Conservation (phyloP, 2,329 filamentous ascomycete species). For the Sclerotinia sclerotiorum region DNA sequence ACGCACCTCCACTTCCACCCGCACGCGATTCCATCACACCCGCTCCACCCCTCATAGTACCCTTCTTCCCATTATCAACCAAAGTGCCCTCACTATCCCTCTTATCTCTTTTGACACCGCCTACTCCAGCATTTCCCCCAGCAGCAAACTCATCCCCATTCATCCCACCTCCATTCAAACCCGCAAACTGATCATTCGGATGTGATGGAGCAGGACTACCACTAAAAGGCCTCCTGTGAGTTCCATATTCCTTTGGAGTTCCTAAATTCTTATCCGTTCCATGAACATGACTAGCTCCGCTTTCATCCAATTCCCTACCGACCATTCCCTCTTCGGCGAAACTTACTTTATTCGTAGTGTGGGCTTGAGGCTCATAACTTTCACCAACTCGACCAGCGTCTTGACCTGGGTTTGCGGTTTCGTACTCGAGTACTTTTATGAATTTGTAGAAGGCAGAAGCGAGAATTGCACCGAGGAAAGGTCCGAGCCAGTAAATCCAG, state of each 20-base stretch:
- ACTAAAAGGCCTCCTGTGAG: constrained; percentile 23
- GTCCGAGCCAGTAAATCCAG: constrained; percentile 54
- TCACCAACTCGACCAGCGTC: constrained; percentile 22
- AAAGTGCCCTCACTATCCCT: constrained; percentile 3
- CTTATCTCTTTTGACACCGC: background rate
- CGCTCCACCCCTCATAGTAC: background rate
- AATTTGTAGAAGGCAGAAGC: constrained; percentile 51
- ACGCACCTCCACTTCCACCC: background rate
- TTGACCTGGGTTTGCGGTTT: constrained; percentile 45
- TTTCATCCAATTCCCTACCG: constrained; percentile 1
- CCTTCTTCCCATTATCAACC: constrained; percentile 6
- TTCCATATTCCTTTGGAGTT: constrained; percentile 5
- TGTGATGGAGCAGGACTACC: constrained; percentile 30
- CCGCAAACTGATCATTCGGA: constrained; percentile 32
- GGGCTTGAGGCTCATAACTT: background rate
- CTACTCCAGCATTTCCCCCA: background rate
- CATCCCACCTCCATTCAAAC: background rate
- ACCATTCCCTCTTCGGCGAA: background rate
- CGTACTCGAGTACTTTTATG: constrained; percentile 53
- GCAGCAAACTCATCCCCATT: constrained; percentile 11
- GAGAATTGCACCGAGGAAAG: constrained; percentile 50
- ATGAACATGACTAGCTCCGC: background rate
- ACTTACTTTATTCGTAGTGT: background rate
- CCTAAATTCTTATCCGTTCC: background rate
- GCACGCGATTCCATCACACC: background rate